These are phyloP conservation scores for Dactylellina sp. DNA, from an alignment of 2,329 filamentous ascomycete species.

Conservation along the genomic window DNA sequence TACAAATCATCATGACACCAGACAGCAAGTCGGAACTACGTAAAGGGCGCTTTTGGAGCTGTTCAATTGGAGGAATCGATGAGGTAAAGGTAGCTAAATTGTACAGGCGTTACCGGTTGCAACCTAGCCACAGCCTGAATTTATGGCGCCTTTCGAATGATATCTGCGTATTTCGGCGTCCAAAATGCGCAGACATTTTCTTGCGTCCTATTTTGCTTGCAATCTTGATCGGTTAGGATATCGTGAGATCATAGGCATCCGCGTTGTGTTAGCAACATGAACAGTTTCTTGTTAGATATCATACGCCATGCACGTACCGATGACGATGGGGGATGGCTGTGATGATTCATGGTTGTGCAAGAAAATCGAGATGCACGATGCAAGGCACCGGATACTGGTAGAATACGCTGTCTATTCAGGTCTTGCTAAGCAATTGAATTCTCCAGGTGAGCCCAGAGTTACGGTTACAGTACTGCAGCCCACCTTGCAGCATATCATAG, in stretches of 20 bases:
- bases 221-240: slow-evolving; percentile 11
- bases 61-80: slow-evolving; percentile 12
- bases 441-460: slow-evolving; percentile 8
- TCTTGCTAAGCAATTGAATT: not conserved
- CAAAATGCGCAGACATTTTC: not conserved
- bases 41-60: slow-evolving; percentile 16
- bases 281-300: no score
- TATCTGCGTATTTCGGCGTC: slow-evolving; percentile 2
- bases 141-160: not conserved
- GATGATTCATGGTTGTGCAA: slow-evolving; percentile 3
- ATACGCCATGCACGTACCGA: not conserved
- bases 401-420: not conserved
- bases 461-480: slow-evolving; percentile 34
- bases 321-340: not conserved
- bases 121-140: slow-evolving; percentile 4
- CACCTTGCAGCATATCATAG: slow-evolving; percentile 41
- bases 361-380: not conserved
- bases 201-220: slow-evolving; percentile 3
- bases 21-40: slow-evolving; percentile 52
- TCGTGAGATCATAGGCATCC: no score
- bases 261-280: no score
- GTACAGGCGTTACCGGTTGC: slow-evolving; percentile 5
- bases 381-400: not conserved
- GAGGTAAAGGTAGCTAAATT: not conserved
- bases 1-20: slow-evolving; percentile 31